phyloP scores from a whole-genome alignment of 2,329 filamentous ascomycete species.

The Fusarium nygamai region DNA sequence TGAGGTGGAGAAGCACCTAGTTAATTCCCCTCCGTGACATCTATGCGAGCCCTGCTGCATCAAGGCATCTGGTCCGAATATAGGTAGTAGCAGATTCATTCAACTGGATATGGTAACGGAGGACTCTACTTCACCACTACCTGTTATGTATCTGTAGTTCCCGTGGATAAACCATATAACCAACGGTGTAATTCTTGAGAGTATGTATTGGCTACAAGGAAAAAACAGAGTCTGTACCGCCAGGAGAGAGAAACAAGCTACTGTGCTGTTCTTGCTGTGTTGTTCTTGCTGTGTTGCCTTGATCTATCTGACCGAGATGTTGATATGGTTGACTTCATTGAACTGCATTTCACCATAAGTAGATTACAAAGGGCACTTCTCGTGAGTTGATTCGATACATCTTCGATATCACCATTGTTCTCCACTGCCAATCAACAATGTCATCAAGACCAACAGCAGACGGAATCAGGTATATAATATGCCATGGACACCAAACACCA shows the following conservation, averaged over 20 bases:
- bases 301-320: background rate
- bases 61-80: background rate
- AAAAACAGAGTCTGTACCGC: background rate
- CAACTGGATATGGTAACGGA: background rate
- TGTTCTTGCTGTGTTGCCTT: background rate
- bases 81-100: background rate
- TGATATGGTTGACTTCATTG: background rate
- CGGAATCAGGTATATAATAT: slow-evolving; percentile 47
- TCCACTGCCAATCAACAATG: background rate
- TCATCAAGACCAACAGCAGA: slow-evolving; percentile 23
- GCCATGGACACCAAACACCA: slow-evolving; percentile 48
- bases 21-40: background rate
- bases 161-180: background rate
- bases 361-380: background rate
- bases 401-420: background rate
- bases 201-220: background rate
- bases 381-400: background rate
- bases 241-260: background rate
- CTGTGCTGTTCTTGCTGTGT: no score
- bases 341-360: background rate
- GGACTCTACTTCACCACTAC: background rate
- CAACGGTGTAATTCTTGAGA: background rate
- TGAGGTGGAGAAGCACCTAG: slow-evolving; percentile 3
- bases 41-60: background rate
- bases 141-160: background rate